Evolutionary conservation across 345 rosid genomes (phyloP).

Genomic region (Eucalyptus marginata): DNA sequence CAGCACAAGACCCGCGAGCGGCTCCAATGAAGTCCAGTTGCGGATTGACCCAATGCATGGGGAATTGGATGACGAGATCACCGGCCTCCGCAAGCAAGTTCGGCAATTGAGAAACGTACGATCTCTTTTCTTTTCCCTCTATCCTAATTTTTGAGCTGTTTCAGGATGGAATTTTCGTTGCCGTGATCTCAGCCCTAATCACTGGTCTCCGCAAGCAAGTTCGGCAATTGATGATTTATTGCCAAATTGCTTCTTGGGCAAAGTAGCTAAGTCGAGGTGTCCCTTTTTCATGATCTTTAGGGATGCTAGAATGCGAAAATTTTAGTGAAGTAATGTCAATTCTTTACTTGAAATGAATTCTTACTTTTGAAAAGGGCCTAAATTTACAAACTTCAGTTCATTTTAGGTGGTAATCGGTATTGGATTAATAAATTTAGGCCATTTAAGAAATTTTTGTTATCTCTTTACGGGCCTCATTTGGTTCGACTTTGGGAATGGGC

Average conservation of each 20-base stretch:
- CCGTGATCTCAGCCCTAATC: neutral
- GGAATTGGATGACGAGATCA: slow-evolving; percentile 74
- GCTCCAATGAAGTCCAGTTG: slow-evolving; percentile 76
- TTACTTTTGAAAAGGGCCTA: neutral
- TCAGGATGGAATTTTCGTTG: neutral
- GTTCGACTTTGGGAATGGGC: too few species aligned
- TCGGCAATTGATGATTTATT: neutral
- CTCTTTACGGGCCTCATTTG: neutral
- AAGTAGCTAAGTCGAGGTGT: neutral
- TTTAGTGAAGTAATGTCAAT: neutral
- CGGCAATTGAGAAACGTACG: slow-evolving; percentile 55
- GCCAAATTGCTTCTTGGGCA: neutral
- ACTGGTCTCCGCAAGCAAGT: neutral
- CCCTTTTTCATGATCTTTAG: neutral
- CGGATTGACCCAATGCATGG: slow-evolving; percentile 86
- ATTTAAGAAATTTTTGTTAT: neutral
- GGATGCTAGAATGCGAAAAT: neutral
- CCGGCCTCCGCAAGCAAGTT: slow-evolving; percentile 77
- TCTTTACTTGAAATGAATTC: neutral
- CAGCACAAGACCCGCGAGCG: slow-evolving; percentile 52
- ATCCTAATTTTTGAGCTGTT: neutral
- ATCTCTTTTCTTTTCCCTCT: neutral
- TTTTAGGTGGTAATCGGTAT: neutral
- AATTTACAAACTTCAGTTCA: neutral
- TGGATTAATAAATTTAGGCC: neutral